Evolutionary conservation across 1,139 yeast genomes (phyloP).

Genomic region (Blastobotrys elegans): DNA sequence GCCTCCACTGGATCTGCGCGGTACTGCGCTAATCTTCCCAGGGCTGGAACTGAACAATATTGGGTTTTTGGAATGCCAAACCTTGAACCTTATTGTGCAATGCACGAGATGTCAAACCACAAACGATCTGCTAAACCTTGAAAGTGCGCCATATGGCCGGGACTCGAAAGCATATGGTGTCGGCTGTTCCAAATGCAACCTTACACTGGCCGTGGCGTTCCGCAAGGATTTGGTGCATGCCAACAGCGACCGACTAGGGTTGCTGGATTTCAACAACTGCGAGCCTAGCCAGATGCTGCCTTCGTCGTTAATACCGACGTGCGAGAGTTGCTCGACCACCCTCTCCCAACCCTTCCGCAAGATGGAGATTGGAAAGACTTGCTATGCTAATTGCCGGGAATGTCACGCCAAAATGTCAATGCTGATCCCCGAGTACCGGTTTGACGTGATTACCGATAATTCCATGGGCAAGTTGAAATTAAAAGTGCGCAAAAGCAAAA

Average conservation of each 20-base stretch:
- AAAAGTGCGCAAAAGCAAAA: conserved; percentile 20
- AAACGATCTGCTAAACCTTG: conserved; percentile 33
- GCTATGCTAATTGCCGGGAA: conserved; percentile 32
- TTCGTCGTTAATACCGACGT: conserved; percentile 35
- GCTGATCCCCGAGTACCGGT: conserved; percentile 31
- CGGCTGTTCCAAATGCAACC: conserved; percentile 35
- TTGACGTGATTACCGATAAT: conserved; percentile 32
- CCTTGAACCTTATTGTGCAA: conserved; percentile 34
- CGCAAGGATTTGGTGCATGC: conserved; percentile 36
- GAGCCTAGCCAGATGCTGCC: conserved; percentile 36
- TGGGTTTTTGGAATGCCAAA: conserved; percentile 34
- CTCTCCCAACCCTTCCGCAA: conserved; percentile 29
- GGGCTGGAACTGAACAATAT: conserved; percentile 32
- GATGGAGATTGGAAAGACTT: conserved; percentile 33
- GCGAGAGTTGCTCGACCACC: conserved; percentile 34
- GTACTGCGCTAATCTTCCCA: conserved; percentile 34
- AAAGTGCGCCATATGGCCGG: conserved; percentile 36
- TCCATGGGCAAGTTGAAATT: conserved; percentile 18
- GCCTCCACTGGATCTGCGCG: conserved; percentile 27
- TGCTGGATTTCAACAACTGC: conserved; percentile 37
- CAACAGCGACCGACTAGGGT: conserved; percentile 31
- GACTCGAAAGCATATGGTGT: conserved; percentile 33
- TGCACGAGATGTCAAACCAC: conserved; percentile 38
- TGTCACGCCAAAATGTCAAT: conserved; percentile 37
- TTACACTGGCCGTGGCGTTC: conserved; percentile 34